phyloP scores from a whole-genome alignment of 305 asterid species.

The Plantago coronopus region DNA sequence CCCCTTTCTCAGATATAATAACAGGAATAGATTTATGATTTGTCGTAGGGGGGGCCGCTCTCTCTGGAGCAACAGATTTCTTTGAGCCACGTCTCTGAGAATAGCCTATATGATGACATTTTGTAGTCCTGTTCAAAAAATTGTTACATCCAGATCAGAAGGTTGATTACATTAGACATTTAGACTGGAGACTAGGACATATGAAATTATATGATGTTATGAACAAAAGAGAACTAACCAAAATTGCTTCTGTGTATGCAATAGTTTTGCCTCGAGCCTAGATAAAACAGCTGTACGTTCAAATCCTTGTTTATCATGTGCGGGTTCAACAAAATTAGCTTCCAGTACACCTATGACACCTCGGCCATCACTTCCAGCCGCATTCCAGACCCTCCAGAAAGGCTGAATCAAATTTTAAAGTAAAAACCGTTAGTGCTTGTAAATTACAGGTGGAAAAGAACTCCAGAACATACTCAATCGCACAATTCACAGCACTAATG shows the following conservation, averaged over 20 bases:
- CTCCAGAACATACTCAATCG: not conserved
- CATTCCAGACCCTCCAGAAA: slow-evolving; percentile 83
- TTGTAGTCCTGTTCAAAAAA: slow-evolving; percentile 35
- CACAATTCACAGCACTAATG: not conserved
- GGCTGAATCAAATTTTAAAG: slow-evolving; percentile 32
- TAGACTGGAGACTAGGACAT: not conserved
- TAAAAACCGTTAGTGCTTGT: not conserved
- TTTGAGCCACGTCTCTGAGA: slow-evolving; percentile 44
- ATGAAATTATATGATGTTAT: not conserved
- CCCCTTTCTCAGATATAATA: slow-evolving; percentile 24
- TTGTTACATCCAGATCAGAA: not conserved
- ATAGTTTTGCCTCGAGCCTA: slow-evolving; percentile 56
- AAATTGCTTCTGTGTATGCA: slow-evolving; percentile 42
- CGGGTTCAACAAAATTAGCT: slow-evolving; percentile 80
- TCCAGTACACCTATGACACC: slow-evolving; percentile 70
- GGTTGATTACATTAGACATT: not conserved
- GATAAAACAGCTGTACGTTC: slow-evolving; percentile 57
- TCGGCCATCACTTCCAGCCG: slow-evolving; percentile 83
- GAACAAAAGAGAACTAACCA: slow-evolving; percentile 41
- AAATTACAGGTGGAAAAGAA: not conserved
- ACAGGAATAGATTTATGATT: slow-evolving; percentile 17
- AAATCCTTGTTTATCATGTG: slow-evolving; percentile 75
- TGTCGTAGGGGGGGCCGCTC: slow-evolving; percentile 15
- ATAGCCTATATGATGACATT: slow-evolving; percentile 65
- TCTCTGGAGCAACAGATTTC: slow-evolving; percentile 27